These are phyloP conservation scores for Boeremia lycopersici DNA, from an alignment of 2,329 filamentous ascomycete genomes.

Conservation along the genomic window DNA sequence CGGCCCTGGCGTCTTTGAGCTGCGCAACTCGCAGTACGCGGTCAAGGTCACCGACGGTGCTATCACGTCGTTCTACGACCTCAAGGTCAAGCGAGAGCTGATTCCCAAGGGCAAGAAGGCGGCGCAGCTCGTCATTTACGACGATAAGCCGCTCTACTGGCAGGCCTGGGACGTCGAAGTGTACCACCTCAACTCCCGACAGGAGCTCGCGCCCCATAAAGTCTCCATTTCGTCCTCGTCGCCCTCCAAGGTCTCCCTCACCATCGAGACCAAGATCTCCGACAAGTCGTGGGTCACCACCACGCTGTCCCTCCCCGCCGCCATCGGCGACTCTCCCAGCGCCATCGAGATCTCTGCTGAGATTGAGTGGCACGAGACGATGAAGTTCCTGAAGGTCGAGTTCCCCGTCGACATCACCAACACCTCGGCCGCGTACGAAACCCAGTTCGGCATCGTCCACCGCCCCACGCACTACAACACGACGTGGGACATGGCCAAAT, in stretches of 20 bases:
- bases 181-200: conserved; percentile 85
- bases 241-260: conserved; percentile 77
- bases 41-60: conserved; percentile 75
- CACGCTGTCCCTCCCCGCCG: conserved; percentile 78
- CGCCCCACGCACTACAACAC: conserved; percentile 98
- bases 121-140: conserved; percentile 92
- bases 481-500: conserved; percentile 96
- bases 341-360: conserved; percentile 80
- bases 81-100: conserved; percentile 73
- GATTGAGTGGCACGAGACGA: conserved; percentile 96
- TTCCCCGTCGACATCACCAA: conserved; percentile 92
- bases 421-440: conserved; percentile 93
- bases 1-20: conserved; percentile 69
- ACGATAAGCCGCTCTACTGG: conserved; percentile 97
- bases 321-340: conserved; percentile 67
- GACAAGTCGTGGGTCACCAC: conserved; percentile 85
- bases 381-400: conserved; percentile 98
- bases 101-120: conserved; percentile 75
- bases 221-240: conserved; percentile 75
- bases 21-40: conserved; percentile 78
- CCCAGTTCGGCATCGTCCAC: conserved; percentile 85
- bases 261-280: conserved; percentile 86
- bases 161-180: conserved; percentile 98
- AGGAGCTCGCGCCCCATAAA: conserved; percentile 71
- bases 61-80: conserved; percentile 85